Evolutionary conservation across 1,139 yeast genomes (phyloP), one percentile per base, ranked within the genome.

Genomic region (Arxiozyma slooffiae): DNA sequence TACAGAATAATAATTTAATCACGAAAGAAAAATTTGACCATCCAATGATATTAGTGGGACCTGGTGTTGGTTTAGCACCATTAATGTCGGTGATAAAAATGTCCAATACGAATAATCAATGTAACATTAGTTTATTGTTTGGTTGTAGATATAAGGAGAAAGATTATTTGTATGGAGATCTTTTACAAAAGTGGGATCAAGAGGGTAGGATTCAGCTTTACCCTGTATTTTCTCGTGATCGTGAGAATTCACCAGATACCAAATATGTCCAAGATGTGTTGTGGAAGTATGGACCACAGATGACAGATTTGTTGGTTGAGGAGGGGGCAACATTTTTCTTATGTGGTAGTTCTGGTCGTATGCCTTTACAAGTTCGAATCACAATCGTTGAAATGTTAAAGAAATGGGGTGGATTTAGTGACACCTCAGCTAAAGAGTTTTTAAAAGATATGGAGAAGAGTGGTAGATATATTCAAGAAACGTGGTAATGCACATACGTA

Each of bases 1-100:
- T 87, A 3, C 80, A 80, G 50, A 70, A 71, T 41, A 79, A 79
- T 50, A 66, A 72, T 38, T 60, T 80, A 50, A 50, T 61, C 11
- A 24, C 18, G 18, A 42, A 46, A 14, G 64, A 61, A 7, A 48
- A 59, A 47, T 56, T 58, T 2, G 56, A 58, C 7, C 71, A 71
- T 1, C 95, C 95, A 0, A 68, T 85, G 36, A 70, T 89, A 5
- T 73, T 89, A 77, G 76, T 89, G 7, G 82, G 92, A 0, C 94
- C 97, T 0, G 97, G 97, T 7, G 90, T 96, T 0, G 97, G 97
- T 1, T 73, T 90, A 8, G 97, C 97, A 0, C 97, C 97, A 1
- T 80, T 89, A 77, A 77, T 85, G 60, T 76, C 88, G 1, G 62
- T 86, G 23, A 74, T 88, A 0, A 52, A 56, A 4, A 53, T 64